These are phyloP conservation scores for Leccinum truebloodii DNA, from an alignment of 768 basidiomycete species.

Conservation along the genomic window DNA sequence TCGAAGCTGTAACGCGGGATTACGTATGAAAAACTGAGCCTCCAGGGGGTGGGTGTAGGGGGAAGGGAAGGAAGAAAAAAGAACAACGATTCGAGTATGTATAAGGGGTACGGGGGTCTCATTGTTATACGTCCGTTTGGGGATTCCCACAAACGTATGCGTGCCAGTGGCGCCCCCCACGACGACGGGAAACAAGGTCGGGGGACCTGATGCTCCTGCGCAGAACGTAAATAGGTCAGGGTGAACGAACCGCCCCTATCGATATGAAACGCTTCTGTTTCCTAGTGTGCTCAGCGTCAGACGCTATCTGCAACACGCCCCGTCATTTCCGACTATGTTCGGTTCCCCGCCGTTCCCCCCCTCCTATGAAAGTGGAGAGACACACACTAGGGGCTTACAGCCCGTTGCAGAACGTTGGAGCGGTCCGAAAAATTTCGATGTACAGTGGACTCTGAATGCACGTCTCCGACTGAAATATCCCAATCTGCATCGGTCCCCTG, in stretches of 20 bases:
- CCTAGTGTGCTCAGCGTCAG: slow-evolving; percentile 1
- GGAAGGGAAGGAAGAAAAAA: not conserved
- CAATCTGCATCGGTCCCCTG: no score
- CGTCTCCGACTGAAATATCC: no score
- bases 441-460: no score
- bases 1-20: not conserved
- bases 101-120: not conserved
- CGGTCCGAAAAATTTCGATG: no score
- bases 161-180: not conserved
- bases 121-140: not conserved
- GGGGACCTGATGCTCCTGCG: not conserved
- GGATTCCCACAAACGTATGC: not conserved
- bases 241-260: slow-evolving; percentile 19
- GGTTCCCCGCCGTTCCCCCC: not conserved
- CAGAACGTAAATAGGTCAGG: slow-evolving; percentile 10
- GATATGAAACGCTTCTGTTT: slow-evolving; percentile 8
- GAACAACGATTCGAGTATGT: not conserved
- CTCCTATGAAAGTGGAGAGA: no score
- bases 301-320: not conserved
- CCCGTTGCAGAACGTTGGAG: no score
- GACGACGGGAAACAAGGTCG: not conserved
- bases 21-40: not conserved
- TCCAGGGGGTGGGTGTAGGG: not conserved
- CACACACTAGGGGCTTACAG: not conserved
- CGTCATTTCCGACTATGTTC: slow-evolving; percentile 1